These are phyloP conservation scores for Ogataea hybrid DNA, from an alignment of 1,139 yeast species.

Conservation along the genomic window DNA sequence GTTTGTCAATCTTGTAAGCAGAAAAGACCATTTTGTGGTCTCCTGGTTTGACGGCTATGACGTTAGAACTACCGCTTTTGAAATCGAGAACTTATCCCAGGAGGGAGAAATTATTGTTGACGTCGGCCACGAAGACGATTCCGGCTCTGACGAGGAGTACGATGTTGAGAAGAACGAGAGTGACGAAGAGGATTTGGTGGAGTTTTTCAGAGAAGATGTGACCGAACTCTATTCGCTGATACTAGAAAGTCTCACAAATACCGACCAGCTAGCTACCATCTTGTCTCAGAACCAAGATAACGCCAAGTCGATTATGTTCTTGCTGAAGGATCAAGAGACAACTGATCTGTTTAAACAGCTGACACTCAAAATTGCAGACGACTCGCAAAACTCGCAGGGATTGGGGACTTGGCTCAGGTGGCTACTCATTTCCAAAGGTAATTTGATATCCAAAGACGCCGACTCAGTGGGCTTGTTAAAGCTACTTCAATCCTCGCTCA, in stretches of 20 bases:
- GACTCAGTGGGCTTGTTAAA: constrained; percentile 36
- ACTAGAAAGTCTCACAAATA: constrained; percentile 16
- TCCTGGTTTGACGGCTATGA: constrained; percentile 41
- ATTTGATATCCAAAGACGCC: constrained; percentile 36
- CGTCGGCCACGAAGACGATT: constrained; percentile 16
- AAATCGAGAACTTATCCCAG: constrained; percentile 18
- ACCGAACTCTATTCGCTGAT: constrained; percentile 33
- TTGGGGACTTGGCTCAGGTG: constrained; percentile 47
- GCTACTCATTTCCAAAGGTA: constrained; percentile 47
- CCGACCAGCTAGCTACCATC: constrained; percentile 29
- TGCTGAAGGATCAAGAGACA: constrained; percentile 26
- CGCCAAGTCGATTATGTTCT: constrained; percentile 38
- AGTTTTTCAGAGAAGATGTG: constrained; percentile 25
- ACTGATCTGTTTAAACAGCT: constrained; percentile 37
- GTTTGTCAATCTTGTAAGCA: constrained; percentile 25
- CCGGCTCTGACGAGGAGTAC: constrained; percentile 10
- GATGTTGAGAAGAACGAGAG: constrained; percentile 18
- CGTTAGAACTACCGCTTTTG: constrained; percentile 25
- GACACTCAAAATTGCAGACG: constrained; percentile 36
- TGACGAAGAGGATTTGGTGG: constrained; percentile 8
- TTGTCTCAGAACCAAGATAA: constrained; percentile 39
- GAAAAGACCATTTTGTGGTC: constrained; percentile 23
- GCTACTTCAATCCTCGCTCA: constrained; percentile 33
- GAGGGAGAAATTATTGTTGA: constrained; percentile 14
- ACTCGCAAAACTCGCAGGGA: constrained; percentile 37